These are phyloP conservation scores for Grosmannia penicillata DNA, from an alignment of 2,329 filamentous ascomycete species.

Conservation along the genomic window DNA sequence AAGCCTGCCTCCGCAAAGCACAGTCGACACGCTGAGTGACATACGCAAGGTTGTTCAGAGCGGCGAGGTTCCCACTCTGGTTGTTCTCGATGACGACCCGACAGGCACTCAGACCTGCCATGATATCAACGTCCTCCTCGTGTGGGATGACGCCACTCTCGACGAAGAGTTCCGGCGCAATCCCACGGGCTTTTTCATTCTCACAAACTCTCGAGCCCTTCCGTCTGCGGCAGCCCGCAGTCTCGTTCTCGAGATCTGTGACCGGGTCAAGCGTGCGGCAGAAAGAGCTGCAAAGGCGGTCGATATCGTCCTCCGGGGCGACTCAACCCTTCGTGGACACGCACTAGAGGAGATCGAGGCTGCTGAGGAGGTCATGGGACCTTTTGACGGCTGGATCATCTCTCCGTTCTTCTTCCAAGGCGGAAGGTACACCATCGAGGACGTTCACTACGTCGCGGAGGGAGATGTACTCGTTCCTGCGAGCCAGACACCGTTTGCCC, in stretches of 20 bases:
- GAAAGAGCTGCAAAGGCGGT: conserved; percentile 20
- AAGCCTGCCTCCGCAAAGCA: not conserved
- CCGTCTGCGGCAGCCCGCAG: conserved; percentile 29
- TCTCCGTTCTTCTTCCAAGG: conserved; percentile 46
- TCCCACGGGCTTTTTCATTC: conserved; percentile 39
- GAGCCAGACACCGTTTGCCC: conserved; percentile 37
- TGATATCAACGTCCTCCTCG: conserved; percentile 37
- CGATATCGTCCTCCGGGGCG: conserved; percentile 40
- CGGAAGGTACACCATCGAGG: conserved; percentile 38
- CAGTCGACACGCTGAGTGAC: not conserved
- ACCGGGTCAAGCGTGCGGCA: conserved; percentile 30
- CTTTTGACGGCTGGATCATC: conserved; percentile 36
- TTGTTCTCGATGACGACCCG: conserved; percentile 38
- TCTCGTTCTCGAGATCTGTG: conserved; percentile 35
- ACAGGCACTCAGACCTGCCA: conserved; percentile 50
- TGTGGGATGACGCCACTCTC: conserved; percentile 32
- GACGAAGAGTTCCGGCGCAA: conserved; percentile 25
- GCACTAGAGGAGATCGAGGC: conserved; percentile 79
- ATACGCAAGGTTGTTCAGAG: not conserved
- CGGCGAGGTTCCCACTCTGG: conserved; percentile 17
- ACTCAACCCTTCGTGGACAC: conserved; percentile 64
- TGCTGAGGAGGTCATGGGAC: conserved; percentile 31
- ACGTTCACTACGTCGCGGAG: conserved; percentile 44
- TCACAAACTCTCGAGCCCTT: conserved; percentile 43
- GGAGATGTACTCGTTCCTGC: conserved; percentile 32